A percentile compares a stretch with the other conserved stretches of the same genome.
phyloP scores from a whole-genome alignment of 805 yeast species.

The Kazachstania martiniae region DNA sequence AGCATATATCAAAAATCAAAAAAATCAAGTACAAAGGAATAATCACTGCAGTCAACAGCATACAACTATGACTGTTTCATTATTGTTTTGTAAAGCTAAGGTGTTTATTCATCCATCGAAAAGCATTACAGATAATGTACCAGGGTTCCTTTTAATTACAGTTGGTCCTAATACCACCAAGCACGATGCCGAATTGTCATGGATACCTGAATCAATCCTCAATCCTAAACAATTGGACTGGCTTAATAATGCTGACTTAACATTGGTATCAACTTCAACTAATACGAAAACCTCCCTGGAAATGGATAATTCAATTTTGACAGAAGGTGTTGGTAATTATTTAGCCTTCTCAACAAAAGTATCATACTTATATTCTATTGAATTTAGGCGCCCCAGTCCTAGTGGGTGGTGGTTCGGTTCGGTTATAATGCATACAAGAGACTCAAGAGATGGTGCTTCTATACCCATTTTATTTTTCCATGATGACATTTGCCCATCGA shows the following conservation, averaged over 20 bases:
- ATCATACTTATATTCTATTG: conserved; percentile 63
- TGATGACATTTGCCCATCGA: conserved; percentile 76
- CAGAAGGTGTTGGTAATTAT: conserved; percentile 2
- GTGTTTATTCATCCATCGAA: conserved; percentile 78
- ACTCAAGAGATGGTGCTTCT: conserved; percentile 35
- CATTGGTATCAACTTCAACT: neutral
- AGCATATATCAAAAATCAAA: no score
- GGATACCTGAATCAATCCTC: conserved; percentile 18
- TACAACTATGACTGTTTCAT: conserved; percentile 13
- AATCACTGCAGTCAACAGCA: no score
- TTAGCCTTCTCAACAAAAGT: conserved; percentile 25
- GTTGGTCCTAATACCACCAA: conserved; percentile 35
- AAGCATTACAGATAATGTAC: conserved; percentile 60
- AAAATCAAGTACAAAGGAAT: no score
- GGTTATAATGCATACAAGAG: conserved; percentile 55
- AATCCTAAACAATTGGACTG: conserved; percentile 9
- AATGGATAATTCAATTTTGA: conserved; percentile 3
- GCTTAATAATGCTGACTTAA: conserved; percentile 10
- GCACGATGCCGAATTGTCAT: conserved; percentile 30
- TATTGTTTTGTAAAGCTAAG: conserved; percentile 45
- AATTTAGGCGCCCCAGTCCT: conserved; percentile 66
- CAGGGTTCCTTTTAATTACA: conserved; percentile 65
- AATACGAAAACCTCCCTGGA: neutral
- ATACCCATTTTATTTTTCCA: conserved; percentile 87
- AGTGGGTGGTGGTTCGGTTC: conserved; percentile 92